Evolutionary conservation across 2,329 filamentous ascomycete species (phyloP), one percentile per base, ranked within the genome.

Genomic region (Drechslerella dactyloides): DNA sequence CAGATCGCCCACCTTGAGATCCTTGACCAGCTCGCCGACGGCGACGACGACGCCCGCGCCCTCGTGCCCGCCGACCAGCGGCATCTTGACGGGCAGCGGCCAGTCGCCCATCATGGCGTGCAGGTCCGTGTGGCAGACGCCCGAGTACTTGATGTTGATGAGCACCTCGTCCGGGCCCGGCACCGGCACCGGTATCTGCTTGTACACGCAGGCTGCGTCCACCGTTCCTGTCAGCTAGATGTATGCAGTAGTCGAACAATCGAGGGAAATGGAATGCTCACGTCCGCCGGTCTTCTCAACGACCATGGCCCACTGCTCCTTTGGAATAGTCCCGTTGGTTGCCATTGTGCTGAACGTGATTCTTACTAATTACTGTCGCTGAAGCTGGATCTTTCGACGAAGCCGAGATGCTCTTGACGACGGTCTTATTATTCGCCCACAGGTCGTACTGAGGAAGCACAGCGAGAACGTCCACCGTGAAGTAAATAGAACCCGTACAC

Each of bases 111-210:
- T 90, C 81, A 93, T 85, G 77, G 91, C 91, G 60, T 77, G 76
- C 60, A 77, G 74, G 60, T 77, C 76, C 1, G 74, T 76, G 73
- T 78, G 76, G 59, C 76, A 77, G 62, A 77, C 76, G 51, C 76
- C 76, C 19, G 76, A 75, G 69, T 74, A 77, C 48, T 77, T 76
- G 64, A 77, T 76, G 56, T 77, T 93, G 82, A 96, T 83, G 75
- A 97, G 89, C 76, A 96, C 90, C 82, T 97, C 90, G 82, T 96
- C 92, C 58, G 92, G 89, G 21, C 88, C 91, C 42, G 93, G 93
- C 80, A 88, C 86, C 74, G 84, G 84, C 57, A 96, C 91, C 75
- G 90, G 88, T 77, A 97, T 93, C 82, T 89, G 85, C 83, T 91
- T 92, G 85, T 89, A 91, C 72, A 85, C 81, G 77, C 58, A 70